Conservation (phyloP, 257 asterid species). For the Ajuga chamaepitys region DNA sequence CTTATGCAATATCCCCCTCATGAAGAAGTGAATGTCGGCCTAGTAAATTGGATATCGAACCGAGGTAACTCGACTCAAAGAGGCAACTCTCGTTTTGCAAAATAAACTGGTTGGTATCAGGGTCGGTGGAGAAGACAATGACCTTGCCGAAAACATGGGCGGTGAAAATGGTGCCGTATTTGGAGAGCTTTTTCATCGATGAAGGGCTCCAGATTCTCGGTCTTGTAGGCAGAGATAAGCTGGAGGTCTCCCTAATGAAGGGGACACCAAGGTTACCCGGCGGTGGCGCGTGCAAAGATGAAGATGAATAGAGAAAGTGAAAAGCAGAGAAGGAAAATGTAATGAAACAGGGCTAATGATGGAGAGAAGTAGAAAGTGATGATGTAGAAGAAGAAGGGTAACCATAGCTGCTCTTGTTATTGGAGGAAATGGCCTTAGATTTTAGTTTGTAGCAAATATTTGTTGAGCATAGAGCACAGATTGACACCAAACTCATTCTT, state of each 20-base stretch:
- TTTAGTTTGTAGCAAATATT: no score
- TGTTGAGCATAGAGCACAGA: no score
- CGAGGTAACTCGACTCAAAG: conserved; percentile 92
- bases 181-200: conserved; percentile 71
- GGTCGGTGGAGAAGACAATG: conserved; percentile 88
- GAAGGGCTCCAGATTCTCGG: conserved; percentile 93
- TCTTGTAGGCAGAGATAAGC: conserved; percentile 88
- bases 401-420: no score
- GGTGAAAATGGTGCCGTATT: conserved; percentile 78
- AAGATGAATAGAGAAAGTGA: conserved; percentile 20
- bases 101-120: conserved; percentile 81
- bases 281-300: conserved; percentile 43
- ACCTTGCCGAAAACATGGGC: conserved; percentile 91
- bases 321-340: conserved; percentile 21
- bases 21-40: conserved; percentile 83
- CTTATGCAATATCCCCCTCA: conserved; percentile 76
- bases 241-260: conserved; percentile 82
- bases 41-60: conserved; percentile 71
- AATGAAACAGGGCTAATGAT: conserved; percentile 26
- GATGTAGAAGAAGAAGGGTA: neutral
- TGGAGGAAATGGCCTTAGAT: no score
- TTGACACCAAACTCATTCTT: no score
- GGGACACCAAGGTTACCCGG: conserved; percentile 86
- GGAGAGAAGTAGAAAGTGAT: neutral
- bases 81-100: conserved; percentile 80